Base-by-base conservation (phyloP, 371 early-diverging fungal species). In the Saksenaea oblongispora region DNA sequence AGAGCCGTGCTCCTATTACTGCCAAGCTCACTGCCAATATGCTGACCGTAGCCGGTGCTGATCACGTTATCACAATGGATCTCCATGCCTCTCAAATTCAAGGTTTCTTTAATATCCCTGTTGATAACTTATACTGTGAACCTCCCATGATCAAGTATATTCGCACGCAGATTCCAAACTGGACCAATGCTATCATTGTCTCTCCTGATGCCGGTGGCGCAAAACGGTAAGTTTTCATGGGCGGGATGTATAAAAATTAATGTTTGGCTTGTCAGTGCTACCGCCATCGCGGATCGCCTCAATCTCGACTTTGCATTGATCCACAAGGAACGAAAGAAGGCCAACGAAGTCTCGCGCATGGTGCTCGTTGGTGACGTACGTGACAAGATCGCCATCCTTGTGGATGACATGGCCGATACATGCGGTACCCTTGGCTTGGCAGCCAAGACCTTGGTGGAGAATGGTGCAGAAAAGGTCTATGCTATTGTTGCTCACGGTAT, bases 371-470 rank as follows among this genome's bases (percentile, higher is more conserved):
- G 99, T 59, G 96, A 97, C 78, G 99, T 98, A 51, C 81, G 70
- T 65, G 95, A 86, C 63, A 91, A 92, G 84, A 86, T 90, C 65
- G 96, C 94, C 37, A 95, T 98, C 65, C 76, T 98, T 56, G 95
- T 98, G 14, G 98, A 98, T 79, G 98, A 98, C 75, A 98, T 98
- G 93, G 98, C 97, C 11, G 98, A 98, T 75, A 98, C 98, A 17
- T 98, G 96, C 73, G 95, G 95, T 56, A 98, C 98, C 9, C 85
- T 98, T 41, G 93, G 92, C 13, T 77, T 92, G 65, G 98, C 98
- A 1, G 96, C 98, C 64, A 88, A 93, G 72, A 90, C 93, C 1
- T 82, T 98, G 63, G 87, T 91, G 51, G 93, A 95, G 44, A 91
- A 93, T 71, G 97, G 98, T 51, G 98, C 98, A 28, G 73, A 84